Percentiles rank a stretch among this genome's conserved stretches.
Conservation (phyloP, 164 flowering plant species). For the Vitis cinerea region DNA sequence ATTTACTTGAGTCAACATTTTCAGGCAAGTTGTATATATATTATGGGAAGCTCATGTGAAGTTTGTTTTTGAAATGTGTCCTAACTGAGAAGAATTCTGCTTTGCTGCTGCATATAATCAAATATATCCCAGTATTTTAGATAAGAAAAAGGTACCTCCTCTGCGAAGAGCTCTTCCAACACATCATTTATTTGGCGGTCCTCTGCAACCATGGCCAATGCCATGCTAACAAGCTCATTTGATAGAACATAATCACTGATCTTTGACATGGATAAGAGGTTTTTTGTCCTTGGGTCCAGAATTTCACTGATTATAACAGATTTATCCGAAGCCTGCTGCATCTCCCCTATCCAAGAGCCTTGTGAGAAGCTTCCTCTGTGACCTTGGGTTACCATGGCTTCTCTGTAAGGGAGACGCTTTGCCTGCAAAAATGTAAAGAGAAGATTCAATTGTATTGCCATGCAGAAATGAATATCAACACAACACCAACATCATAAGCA, state of each 20-base stretch:
- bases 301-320: conserved; percentile 87
- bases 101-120: too few species aligned
- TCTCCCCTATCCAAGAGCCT: conserved; percentile 86
- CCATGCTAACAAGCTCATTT: conserved; percentile 93
- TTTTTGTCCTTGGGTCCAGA: conserved; percentile 83
- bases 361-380: conserved; percentile 58
- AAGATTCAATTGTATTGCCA: too few species aligned
- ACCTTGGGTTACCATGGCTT: conserved; percentile 33
- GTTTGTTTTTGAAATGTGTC: too few species aligned
- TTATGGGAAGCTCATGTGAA: too few species aligned
- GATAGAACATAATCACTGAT: conserved; percentile 86
- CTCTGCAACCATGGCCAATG: conserved; percentile 87
- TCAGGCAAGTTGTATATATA: too few species aligned
- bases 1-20: too few species aligned
- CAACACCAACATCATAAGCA: too few species aligned
- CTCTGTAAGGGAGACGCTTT: conserved; percentile 71
- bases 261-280: conserved; percentile 76
- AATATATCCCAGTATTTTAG: too few species aligned
- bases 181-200: conserved; percentile 82
- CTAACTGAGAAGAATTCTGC: too few species aligned
- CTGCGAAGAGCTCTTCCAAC: conserved; percentile 81
- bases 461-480: too few species aligned
- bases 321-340: conserved; percentile 86
- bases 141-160: conserved; percentile 49
- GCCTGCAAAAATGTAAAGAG: conserved; percentile 43